These are phyloP conservation scores for Dictyophora rubrovolvata DNA, from an alignment of 768 basidiomycete species.

Conservation along the genomic window DNA sequence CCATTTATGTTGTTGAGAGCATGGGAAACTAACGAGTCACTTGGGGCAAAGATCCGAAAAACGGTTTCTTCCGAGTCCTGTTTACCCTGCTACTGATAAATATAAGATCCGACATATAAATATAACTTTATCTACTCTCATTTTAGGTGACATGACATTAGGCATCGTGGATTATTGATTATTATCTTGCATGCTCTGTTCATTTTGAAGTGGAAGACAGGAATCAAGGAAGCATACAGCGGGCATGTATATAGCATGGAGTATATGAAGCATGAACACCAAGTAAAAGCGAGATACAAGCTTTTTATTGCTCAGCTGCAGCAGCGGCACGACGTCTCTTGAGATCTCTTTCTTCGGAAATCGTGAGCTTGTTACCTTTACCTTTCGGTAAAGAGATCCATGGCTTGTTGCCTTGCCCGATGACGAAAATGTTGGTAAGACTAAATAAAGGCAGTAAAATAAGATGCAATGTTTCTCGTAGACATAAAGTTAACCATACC, in stretches of 20 bases:
- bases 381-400: slow-evolving; percentile 96
- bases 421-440: slow-evolving; percentile 95
- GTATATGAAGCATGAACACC: not conserved
- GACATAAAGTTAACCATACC: slow-evolving; percentile 40
- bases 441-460: slow-evolving; percentile 28
- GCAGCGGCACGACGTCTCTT: slow-evolving; percentile 71
- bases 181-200: not conserved
- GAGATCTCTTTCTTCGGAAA: slow-evolving; percentile 91
- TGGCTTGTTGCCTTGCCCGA: slow-evolving; percentile 91
- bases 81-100: no score
- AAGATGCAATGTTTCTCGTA: not conserved
- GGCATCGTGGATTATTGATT: not conserved
- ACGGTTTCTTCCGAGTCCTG: no score
- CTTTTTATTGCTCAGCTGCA: slow-evolving; percentile 18
- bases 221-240: not conserved
- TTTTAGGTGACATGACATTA: no score
- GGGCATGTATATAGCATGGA: not conserved
- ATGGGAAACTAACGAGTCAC: no score
- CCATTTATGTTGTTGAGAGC: no score
- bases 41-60: no score
- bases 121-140: no score
- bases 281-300: not conserved
- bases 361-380: slow-evolving; percentile 96
- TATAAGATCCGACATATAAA: no score
- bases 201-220: not conserved